phyloP scores from a whole-genome alignment of 371 early-diverging fungal genomes.

The Sporodiniella umbellata region DNA sequence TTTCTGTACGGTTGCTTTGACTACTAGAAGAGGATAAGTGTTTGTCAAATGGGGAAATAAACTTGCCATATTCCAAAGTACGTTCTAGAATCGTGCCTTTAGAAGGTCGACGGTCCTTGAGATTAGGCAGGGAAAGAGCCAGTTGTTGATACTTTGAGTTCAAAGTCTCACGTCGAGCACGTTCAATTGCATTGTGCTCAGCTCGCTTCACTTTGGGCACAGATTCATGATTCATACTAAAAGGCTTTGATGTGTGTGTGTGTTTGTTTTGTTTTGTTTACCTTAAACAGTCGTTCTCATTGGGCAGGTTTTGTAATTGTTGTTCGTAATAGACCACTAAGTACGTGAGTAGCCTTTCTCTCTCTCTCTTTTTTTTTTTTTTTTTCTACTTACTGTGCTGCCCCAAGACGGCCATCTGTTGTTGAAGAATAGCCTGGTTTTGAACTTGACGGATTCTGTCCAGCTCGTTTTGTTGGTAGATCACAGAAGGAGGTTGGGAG shows the following conservation, averaged over 20 bases:
- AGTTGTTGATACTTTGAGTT: slow-evolving; percentile 71
- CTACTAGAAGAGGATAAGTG: slow-evolving; percentile 15
- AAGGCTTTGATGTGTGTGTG: too few relatives aligned
- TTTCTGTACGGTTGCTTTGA: slow-evolving; percentile 24
- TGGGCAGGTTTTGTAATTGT: too few relatives aligned
- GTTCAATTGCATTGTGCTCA: slow-evolving; percentile 74
- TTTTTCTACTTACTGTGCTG: slow-evolving; percentile 20
- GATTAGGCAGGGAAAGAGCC: slow-evolving; percentile 67
- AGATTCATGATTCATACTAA: too few relatives aligned
- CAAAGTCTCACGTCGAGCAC: slow-evolving; percentile 69
- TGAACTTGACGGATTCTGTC: slow-evolving; percentile 16
- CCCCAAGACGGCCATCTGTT: slow-evolving; percentile 11
- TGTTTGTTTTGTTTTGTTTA: too few relatives aligned
- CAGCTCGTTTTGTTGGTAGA: slow-evolving; percentile 9
- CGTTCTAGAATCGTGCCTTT: slow-evolving; percentile 70
- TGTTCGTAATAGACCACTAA: slow-evolving; percentile 17
- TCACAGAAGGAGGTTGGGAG: neutral
- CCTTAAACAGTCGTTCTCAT: too few relatives aligned
- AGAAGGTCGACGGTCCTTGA: slow-evolving; percentile 68
- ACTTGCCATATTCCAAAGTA: slow-evolving; percentile 50
- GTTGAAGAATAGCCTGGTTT: slow-evolving; percentile 18
- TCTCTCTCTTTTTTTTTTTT: neutral
- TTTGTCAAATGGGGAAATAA: neutral
- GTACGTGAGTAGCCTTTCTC: neutral
- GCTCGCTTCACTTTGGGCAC: slow-evolving; percentile 65